Conservation (phyloP, 2,329 filamentous ascomycete species). For the Colletotrichum ledebouriae region DNA sequence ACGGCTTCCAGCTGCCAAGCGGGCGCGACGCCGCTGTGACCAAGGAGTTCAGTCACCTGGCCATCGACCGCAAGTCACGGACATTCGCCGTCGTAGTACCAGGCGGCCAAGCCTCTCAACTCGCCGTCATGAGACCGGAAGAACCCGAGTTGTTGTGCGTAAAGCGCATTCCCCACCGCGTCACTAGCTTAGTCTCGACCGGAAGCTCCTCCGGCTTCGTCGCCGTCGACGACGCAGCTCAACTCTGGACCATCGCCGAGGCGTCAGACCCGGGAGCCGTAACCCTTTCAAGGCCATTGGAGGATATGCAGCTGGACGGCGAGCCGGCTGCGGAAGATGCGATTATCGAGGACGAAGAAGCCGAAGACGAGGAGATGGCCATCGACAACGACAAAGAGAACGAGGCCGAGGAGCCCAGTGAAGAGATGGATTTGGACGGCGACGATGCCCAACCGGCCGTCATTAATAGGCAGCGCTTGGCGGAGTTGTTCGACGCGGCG, state of each 20-base stretch:
- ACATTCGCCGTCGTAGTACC: conserved; percentile 75
- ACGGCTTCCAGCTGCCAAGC: conserved; percentile 70
- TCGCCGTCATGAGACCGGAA: conserved; percentile 77
- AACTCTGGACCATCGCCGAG: conserved; percentile 74
- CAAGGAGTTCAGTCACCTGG: conserved; percentile 71
- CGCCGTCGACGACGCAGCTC: conserved; percentile 80
- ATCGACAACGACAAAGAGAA: conserved; percentile 60
- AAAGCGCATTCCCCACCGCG: conserved; percentile 67
- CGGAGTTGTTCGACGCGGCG: conserved; percentile 77
- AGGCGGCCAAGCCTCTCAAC: conserved; percentile 61
- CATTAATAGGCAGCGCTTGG: conserved; percentile 76
- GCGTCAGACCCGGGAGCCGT: conserved; percentile 68
- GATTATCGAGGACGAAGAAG: conserved; percentile 46
- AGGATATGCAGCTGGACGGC: conserved; percentile 62
- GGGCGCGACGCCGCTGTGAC: conserved; percentile 48
- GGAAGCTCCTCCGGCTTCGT: conserved; percentile 79
- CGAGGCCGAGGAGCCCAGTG: conserved; percentile 50
- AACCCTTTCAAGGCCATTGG: conserved; percentile 67
- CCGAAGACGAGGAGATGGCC: conserved; percentile 57
- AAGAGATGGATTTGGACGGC: conserved; percentile 61
- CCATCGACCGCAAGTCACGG: conserved; percentile 75
- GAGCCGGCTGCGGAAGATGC: conserved; percentile 45
- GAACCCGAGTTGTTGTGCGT: conserved; percentile 71
- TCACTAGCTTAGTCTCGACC: conserved; percentile 76
- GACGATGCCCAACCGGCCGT: conserved; percentile 70